Base-by-base conservation (phyloP, 805 yeast species). In the Nakazawaea ernobii region DNA sequence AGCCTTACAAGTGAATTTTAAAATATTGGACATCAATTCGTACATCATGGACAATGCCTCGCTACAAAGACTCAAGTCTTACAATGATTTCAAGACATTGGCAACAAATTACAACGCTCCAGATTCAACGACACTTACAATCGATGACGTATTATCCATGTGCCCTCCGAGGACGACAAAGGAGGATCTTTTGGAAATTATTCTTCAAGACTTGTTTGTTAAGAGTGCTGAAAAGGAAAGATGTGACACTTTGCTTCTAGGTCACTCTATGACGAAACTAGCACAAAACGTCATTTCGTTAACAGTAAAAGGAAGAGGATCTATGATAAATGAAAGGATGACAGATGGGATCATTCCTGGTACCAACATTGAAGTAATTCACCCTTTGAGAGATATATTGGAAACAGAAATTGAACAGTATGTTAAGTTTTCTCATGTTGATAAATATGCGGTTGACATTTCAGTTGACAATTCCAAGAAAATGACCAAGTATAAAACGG, bases 261-360 rank as follows among this genome's bases (percentile, higher is more conserved):
- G 92, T 1, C 86, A 83, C 58, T 80, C 86, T 27, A 86, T 88
- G 95, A 86, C 96, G 1, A 73, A 82, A 37, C 60, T 91, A 24
- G 95, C 97, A 1, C 88, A 84, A 56, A 81, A 82, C 51, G 80
- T 86, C n/a, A 69, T 92, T 32, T 73, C 95, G 0, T 64, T 86
- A 46, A 84, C 95, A 0, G 90, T 89, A 5, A 86, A 83, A 56
- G 98, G 98, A 10, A 74, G 96, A 52, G 98, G 97, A 0, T 71
- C 84, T 1, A 73, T 73, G 32, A 74, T 91, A 6, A 75, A 86
- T 26, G 59, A 66, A 4, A 62, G 70, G 9, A 59, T 84, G 24
- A 67, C 82, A 7, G 80, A 78, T 53, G 74, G 67, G 4, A 63
- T 59, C 0, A 56, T 58, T 1, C 63, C 57, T 45, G 56, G 59